phyloP scores from a whole-genome alignment of 345 rosid genomes.

The Lumnitzera littorea region DNA sequence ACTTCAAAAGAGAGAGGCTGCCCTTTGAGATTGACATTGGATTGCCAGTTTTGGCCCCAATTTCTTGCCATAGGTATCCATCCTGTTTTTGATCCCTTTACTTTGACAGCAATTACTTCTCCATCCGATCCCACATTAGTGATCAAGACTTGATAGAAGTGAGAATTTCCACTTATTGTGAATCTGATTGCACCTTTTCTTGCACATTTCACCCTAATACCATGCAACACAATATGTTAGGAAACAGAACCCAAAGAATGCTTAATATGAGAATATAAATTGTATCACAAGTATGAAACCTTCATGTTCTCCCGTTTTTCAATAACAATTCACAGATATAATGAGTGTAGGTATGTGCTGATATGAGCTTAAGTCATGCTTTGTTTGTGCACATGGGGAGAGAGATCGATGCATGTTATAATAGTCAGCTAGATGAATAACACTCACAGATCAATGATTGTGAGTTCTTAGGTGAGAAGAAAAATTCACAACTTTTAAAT shows the following conservation, averaged over 20 bases:
- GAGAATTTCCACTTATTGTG: constrained; percentile 59
- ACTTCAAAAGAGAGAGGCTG: constrained; percentile 91
- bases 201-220: constrained; percentile 54
- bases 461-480: too few relatives aligned
- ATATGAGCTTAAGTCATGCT: too few relatives aligned
- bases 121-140: constrained; percentile 83
- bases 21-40: constrained; percentile 57
- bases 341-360: too few relatives aligned
- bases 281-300: too few relatives aligned
- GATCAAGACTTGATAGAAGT: constrained; percentile 64
- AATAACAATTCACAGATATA: too few relatives aligned
- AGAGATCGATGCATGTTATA: too few relatives aligned
- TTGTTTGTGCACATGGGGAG: too few relatives aligned
- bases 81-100: constrained; percentile 86
- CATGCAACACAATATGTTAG: background rate
- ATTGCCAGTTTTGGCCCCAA: constrained; percentile 93
- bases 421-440: too few relatives aligned
- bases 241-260: background rate
- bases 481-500: too few relatives aligned
- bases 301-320: too few relatives aligned
- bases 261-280: background rate
- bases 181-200: constrained; percentile 73
- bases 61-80: constrained; percentile 95
- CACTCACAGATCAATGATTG: too few relatives aligned
- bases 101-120: constrained; percentile 70